Base-by-base conservation (phyloP, 768 basidiomycete species). In the Xerocomus potaroensis region DNA sequence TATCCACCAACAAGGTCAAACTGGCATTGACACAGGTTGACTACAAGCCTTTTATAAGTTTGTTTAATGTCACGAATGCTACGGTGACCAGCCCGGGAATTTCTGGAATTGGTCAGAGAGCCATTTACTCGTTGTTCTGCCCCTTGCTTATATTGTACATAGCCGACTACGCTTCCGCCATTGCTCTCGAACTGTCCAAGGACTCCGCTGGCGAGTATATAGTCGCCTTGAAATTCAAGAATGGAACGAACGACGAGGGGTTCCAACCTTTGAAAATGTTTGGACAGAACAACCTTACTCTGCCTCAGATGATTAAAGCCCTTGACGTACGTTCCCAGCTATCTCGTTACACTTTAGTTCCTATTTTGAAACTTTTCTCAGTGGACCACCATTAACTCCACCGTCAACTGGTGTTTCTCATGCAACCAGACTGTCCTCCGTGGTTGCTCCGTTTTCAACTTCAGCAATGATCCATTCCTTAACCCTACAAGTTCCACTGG, bases 21-120 rank as follows among this genome's bases (percentile, higher is more conserved):
- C 72, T 93, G 63, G 75, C 83, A 59, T 67, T 91, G 56, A 75
- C 86, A 50, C 79, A 84, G 68, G 79, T 84, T 7, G 86, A 88
- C 51, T 92, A 92, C 72, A 90, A 92, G 68, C 83, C 90, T 10
- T 89, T 93, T 74, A 83, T 92, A 59, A 88, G 87, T 27, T 69
- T 93, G 62, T 86, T 94, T 75, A 79, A 81, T 53, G 79, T 86
- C 62, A 83, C 86, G 15, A 86, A 85, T 43, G 72, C 83, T 47
- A 64, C 72, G 31, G 64, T 76, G 45, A 71, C 76, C 14, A 71
- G 79, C 58, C 84, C 84, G 1, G 77, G 84, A 48, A 63, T 83
- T 48, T 63, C 70, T 43, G 86, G 77, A 38, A 78, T 88, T 48
- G 80, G 85, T 87, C 55, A 60, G 84, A 24, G 74, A 24, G 10